phyloP scores from a whole-genome alignment of 345 rosid species.

The Murraya koenigii region DNA sequence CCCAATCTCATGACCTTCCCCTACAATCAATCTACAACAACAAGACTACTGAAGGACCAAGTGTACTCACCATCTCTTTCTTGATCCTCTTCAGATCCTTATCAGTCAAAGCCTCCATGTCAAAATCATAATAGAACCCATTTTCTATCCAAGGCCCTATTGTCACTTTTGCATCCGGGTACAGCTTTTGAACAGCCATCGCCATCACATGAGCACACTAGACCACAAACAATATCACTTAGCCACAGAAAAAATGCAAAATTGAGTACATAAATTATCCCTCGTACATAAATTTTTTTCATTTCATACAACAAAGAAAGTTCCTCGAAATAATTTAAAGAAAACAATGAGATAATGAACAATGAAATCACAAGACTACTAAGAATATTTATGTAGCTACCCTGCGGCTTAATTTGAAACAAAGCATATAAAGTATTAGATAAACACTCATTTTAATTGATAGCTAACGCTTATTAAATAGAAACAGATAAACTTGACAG shows the following conservation, averaged over 20 bases:
- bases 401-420: background rate
- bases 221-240: background rate
- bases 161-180: slow-evolving; percentile 87
- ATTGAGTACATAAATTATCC: background rate
- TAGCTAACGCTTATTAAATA: too few relatives aligned
- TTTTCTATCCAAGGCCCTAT: slow-evolving; percentile 98
- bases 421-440: background rate
- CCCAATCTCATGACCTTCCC: slow-evolving; percentile 17
- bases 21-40: background rate
- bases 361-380: too few relatives aligned
- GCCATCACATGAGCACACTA: slow-evolving; percentile 99
- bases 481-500: too few relatives aligned
- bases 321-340: background rate
- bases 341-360: background rate
- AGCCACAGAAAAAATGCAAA: background rate
- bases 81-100: slow-evolving; percentile 87
- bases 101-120: slow-evolving; percentile 86
- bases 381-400: background rate
- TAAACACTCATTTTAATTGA: too few relatives aligned
- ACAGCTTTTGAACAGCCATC: slow-evolving; percentile 95
- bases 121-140: slow-evolving; percentile 93
- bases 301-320: background rate
- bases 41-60: background rate
- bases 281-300: background rate
- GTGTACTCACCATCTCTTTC: slow-evolving; percentile 87